Evolutionary conservation across 345 rosid species (phyloP).

Genomic region (Fremontodendron californicum): DNA sequence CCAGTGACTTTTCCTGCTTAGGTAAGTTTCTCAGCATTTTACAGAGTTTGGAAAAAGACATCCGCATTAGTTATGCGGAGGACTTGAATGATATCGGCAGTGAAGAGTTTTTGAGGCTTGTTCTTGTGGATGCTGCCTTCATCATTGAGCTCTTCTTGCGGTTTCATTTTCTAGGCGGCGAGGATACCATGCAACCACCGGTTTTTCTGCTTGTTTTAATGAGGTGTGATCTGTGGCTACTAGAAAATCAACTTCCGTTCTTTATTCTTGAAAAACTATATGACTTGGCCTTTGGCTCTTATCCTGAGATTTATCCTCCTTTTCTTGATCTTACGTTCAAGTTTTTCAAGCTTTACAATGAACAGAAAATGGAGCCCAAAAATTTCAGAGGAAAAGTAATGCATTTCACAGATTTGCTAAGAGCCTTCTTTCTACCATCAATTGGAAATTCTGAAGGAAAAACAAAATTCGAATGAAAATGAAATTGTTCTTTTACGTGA

Average conservation of each 20-base stretch:
- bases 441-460: background rate
- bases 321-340: background rate
- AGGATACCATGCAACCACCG: too few species aligned
- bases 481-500: slow-evolving; percentile 24
- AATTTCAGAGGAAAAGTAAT: background rate
- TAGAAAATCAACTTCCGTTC: slow-evolving; percentile 28
- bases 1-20: too few species aligned
- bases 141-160: too few species aligned
- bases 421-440: background rate
- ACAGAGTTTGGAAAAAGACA: too few species aligned
- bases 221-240: background rate
- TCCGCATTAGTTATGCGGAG: background rate
- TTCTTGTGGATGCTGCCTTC: too few species aligned
- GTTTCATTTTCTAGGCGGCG: too few species aligned
- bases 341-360: background rate
- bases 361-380: background rate
- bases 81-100: background rate
- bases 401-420: slow-evolving; percentile 16
- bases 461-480: too few species aligned
- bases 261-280: too few species aligned
- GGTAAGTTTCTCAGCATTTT: too few species aligned
- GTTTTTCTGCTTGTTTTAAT: too few species aligned
- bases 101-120: background rate
- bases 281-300: background rate
- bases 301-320: background rate